Conservation (phyloP, 495 filamentous ascomycete genomes). For the Annulohypoxylon stygium region DNA sequence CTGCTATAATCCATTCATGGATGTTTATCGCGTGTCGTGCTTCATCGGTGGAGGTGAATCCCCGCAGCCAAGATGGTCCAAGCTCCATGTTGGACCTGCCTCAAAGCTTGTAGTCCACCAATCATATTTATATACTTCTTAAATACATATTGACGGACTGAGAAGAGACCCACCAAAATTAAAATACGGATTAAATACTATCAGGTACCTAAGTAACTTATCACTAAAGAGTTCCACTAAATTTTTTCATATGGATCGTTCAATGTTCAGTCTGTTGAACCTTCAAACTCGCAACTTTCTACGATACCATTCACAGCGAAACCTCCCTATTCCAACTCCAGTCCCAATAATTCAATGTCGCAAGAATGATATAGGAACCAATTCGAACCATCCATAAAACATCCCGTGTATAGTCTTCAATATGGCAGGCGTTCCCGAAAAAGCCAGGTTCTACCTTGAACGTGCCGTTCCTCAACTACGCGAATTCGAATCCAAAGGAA, state of each 20-base stretch:
- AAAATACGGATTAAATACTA: background rate
- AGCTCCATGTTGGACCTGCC: background rate
- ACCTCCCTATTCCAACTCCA: background rate
- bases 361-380: background rate
- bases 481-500: slow-evolving; percentile 86
- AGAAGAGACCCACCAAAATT: background rate
- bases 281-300: background rate
- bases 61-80: slow-evolving; percentile 18
- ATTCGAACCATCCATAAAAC: background rate
- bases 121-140: background rate
- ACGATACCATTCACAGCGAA: slow-evolving; percentile 12
- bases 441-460: slow-evolving; percentile 94
- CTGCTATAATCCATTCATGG: slow-evolving; percentile 17
- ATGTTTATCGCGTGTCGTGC: slow-evolving; percentile 34
- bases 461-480: slow-evolving; percentile 90
- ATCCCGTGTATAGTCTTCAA: slow-evolving; percentile 19
- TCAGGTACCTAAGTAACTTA: slow-evolving; percentile 4
- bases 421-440: slow-evolving; percentile 90
- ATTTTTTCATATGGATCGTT: background rate
- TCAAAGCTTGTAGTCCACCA: background rate
- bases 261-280: background rate
- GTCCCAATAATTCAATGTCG: background rate
- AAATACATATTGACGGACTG: background rate
- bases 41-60: slow-evolving; percentile 1
- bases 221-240: slow-evolving; percentile 1